Percentiles rank a stretch among this genome's conserved stretches.
Conservation (phyloP, 208 protist genomes). For the Hexamita inflata region DNA sequence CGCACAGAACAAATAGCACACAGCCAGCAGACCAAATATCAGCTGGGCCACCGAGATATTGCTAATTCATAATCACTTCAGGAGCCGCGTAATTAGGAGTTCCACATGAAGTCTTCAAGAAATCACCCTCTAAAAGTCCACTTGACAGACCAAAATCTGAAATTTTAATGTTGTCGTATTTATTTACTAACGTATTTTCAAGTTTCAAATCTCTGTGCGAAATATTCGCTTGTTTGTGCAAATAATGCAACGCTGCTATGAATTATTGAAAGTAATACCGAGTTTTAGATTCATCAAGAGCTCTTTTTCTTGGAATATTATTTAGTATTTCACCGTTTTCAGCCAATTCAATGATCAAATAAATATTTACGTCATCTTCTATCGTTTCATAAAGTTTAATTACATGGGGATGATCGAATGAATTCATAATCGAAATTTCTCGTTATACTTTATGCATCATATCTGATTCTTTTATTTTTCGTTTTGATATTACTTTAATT, state of each 20-base stretch:
- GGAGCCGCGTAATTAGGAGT: slow-evolving; percentile 36
- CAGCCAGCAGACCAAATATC: slow-evolving; percentile 35
- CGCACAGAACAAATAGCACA: slow-evolving; percentile 23
- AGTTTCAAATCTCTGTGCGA: slow-evolving; percentile 33
- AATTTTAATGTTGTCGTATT: slow-evolving; percentile 26
- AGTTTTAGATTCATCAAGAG: slow-evolving; percentile 61
- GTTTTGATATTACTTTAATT: slow-evolving; percentile 92
- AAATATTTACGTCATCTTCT: slow-evolving; percentile 22
- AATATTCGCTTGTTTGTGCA: slow-evolving; percentile 28
- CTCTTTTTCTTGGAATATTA: slow-evolving; percentile 56
- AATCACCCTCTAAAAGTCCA: slow-evolving; percentile 28
- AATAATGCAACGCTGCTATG: slow-evolving; percentile 67
- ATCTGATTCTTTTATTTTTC: slow-evolving; percentile 73
- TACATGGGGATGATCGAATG: slow-evolving; percentile 95
- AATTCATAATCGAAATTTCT: slow-evolving; percentile 90
- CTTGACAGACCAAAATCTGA: slow-evolving; percentile 40
- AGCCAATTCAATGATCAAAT: slow-evolving; percentile 50
- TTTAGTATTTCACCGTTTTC: slow-evolving; percentile 71
- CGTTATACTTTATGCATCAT: slow-evolving; percentile 68
- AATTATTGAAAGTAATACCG: slow-evolving; percentile 76
- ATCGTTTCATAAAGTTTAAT: slow-evolving; percentile 55
- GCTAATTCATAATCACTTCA: slow-evolving; percentile 29
- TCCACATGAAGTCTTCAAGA: slow-evolving; percentile 35
- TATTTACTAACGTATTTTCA: slow-evolving; percentile 32
- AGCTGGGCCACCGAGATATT: slow-evolving; percentile 17